Conservation (phyloP, 495 filamentous ascomycete genomes). For the Thermothielavioides terrestris region DNA sequence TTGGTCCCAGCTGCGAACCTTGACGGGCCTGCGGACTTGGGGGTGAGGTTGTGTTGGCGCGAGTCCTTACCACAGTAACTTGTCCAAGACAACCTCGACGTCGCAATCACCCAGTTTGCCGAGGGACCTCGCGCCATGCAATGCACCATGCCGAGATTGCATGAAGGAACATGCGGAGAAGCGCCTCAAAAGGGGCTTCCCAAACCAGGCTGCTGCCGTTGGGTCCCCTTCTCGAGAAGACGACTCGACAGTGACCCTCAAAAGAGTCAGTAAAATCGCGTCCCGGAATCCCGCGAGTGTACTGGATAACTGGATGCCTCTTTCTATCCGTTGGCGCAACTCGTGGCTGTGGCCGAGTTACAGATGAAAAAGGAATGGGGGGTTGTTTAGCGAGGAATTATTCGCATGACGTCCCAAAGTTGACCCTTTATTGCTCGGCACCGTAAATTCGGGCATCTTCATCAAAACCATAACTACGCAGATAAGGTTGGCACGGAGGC, state of each 20-base stretch:
- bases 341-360: no score
- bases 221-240: neutral
- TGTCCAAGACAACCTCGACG: neutral
- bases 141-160: conserved; percentile 14
- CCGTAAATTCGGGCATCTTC: neutral
- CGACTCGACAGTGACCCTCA: neutral
- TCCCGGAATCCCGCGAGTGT: neutral
- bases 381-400: no score
- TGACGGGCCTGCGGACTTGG: neutral
- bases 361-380: no score
- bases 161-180: conserved; percentile 5
- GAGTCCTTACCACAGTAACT: no score
- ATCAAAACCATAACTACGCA: neutral
- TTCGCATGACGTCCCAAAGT: conserved; percentile 2
- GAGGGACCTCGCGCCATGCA: conserved; percentile 1
- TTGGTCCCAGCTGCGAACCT: neutral
- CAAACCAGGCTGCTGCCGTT: no score
- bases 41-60: neutral
- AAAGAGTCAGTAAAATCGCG: neutral
- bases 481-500: conserved; percentile 16
- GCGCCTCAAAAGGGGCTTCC: no score
- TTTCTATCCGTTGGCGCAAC: neutral
- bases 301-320: no score
- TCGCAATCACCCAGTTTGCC: neutral
- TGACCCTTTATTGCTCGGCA: conserved; percentile 5